Evolutionary conservation across 345 rosid genomes (phyloP), one percentile per base, ranked within the genome.

Genomic region (Acer yangbiense): DNA sequence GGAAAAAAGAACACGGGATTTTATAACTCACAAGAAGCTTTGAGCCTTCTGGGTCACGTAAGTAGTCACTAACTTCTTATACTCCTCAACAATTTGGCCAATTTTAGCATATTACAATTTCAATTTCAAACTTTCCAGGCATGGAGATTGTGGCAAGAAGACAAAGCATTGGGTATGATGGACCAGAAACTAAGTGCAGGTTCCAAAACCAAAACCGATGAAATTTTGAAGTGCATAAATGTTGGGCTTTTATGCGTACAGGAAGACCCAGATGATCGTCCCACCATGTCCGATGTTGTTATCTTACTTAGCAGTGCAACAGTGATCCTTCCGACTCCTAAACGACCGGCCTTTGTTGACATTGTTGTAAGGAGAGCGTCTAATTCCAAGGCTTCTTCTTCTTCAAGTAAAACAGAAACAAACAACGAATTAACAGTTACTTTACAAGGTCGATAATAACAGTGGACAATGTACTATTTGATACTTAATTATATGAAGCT

Each of bases 101-200:
- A 55, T 50, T 68, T 57, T 21, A 60, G 44, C 57, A 48, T 74
- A 69, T 39, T 27, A 69, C 10, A 52, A 23, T 9, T 54, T 14
- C 29, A 17, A 29, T 35, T 63, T 55, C 25, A 9, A 68, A 32
- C 21, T 52, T 71, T 60, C 12, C 87, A 91, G 95, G 85, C 80
- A 12, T 90, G 95, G 95, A 77, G 74, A 41, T 82, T 85, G 63
- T 84, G 90, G 90, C 83, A 82, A 27, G 79, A 79, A 63, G 83
- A 54, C 65, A 87, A 55, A 61, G 81, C 76, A 7, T 1, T 78
- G 57, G 85, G 82, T 55, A 54, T 90, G 52, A 74, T 88, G 52
- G 93, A 89, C 70, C 63, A 52, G 27, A 79, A 77, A 32, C 23
- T 83, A 10, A 6, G 69, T 7, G 78, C 76, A 46, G 78, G 83